Conservation (phyloP, 1,284 basidiomycete genomes). For the Ustilago esculenta region DNA sequence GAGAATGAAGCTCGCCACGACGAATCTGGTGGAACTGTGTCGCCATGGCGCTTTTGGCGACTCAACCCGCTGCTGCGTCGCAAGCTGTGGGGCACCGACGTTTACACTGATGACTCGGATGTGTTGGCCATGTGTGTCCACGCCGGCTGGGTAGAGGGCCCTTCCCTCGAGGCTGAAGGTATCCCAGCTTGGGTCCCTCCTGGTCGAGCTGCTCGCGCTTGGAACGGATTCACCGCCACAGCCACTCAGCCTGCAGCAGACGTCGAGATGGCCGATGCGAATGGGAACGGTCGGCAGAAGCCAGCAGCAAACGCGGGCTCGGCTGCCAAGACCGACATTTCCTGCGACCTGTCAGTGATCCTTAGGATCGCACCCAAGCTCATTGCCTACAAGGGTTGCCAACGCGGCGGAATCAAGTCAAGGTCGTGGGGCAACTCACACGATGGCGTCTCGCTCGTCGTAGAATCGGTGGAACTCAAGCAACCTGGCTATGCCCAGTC, state of each 20-base stretch:
- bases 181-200: constrained; percentile 56
- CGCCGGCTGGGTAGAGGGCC: constrained; percentile 71
- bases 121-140: constrained; percentile 71
- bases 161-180: constrained; percentile 48
- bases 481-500: constrained; percentile 52
- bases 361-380: constrained; percentile 71
- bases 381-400: constrained; percentile 70
- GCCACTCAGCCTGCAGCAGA: neutral
- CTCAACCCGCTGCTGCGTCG: constrained; percentile 58
- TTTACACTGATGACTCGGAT: constrained; percentile 74
- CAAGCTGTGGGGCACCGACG: constrained; percentile 72
- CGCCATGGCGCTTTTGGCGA: constrained; percentile 59
- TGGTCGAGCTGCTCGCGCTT: constrained; percentile 54
- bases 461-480: constrained; percentile 69
- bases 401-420: constrained; percentile 70
- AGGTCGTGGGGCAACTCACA: constrained; percentile 73
- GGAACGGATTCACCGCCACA: constrained; percentile 36
- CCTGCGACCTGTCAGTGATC: constrained; percentile 69
- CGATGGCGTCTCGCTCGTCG: constrained; percentile 71
- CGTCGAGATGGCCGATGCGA: constrained; percentile 10
- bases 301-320: too few species aligned
- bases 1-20: neutral
- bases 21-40: neutral
- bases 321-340: too few species aligned
- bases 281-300: too few species aligned